Evolutionary conservation across 179 eudicot genomes (phyloP).

Genomic region (Nepenthes alata): DNA sequence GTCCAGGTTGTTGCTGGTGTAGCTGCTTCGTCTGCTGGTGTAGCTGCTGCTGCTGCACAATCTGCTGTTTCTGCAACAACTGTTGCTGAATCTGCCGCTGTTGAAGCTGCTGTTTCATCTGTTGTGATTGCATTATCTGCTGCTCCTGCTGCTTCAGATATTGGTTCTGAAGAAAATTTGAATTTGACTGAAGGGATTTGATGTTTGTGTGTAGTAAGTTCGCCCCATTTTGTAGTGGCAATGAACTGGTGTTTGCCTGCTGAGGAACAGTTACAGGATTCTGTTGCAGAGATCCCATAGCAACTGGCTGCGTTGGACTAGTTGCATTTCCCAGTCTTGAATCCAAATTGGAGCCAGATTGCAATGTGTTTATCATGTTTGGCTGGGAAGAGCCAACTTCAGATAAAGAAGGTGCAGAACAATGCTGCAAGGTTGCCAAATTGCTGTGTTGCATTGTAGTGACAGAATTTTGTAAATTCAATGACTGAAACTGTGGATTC

Average conservation of each 20-base stretch:
- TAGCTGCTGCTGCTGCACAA: slow-evolving; percentile 40
- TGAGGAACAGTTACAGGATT: slow-evolving; percentile 57
- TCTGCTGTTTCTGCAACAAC: slow-evolving; percentile 29
- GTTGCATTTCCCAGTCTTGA: slow-evolving; percentile 53
- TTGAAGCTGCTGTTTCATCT: slow-evolving; percentile 50
- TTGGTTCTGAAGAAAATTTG: slow-evolving; percentile 58
- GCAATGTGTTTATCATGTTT: too few species aligned
- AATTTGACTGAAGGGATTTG: slow-evolving; percentile 45
- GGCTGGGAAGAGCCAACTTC: slow-evolving; percentile 23
- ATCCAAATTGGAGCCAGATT: slow-evolving; percentile 28
- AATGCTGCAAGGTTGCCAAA: slow-evolving; percentile 49
- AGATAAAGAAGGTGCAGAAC: slow-evolving; percentile 45
- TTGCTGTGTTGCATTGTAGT: slow-evolving; percentile 45
- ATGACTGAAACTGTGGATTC: slow-evolving; percentile 50
- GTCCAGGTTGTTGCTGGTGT: slow-evolving; percentile 34
- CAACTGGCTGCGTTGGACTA: slow-evolving; percentile 58
- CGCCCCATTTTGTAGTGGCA: slow-evolving; percentile 61
- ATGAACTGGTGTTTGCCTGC: slow-evolving; percentile 40
- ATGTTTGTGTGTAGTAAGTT: slow-evolving; percentile 41
- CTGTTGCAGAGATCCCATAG: slow-evolving; percentile 59
- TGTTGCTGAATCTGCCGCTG: slow-evolving; percentile 60
- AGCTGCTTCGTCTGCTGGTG: slow-evolving; percentile 41
- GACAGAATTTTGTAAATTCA: slow-evolving; percentile 47
- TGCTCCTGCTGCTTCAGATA: slow-evolving; percentile 77
- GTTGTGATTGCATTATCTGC: slow-evolving; percentile 51